A percentile compares a stretch with the other conserved stretches of the same genome.
Evolutionary conservation across 257 asterid species (phyloP).

Genomic region (Misopates orontium): DNA sequence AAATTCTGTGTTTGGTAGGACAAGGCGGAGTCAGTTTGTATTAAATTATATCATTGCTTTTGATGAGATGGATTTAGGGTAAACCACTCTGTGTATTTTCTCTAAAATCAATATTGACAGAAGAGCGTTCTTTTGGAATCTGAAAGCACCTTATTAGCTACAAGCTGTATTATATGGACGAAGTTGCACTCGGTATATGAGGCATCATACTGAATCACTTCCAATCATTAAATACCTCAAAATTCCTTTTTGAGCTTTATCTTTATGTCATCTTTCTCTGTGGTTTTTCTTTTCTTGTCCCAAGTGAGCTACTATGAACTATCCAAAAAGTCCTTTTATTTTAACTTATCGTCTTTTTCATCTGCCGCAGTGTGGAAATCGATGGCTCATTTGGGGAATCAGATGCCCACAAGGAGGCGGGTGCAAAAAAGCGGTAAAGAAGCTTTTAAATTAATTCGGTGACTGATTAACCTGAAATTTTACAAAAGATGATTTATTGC

Average conservation of each 20-base stretch:
- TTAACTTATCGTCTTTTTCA: background rate
- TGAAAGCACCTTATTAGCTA: constrained; percentile 1
- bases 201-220: background rate
- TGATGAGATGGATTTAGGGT: background rate
- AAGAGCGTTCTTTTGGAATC: background rate
- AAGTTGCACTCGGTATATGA: background rate
- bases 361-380: constrained; percentile 44
- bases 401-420: constrained; percentile 48
- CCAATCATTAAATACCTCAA: background rate
- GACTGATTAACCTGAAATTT: background rate
- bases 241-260: background rate
- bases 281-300: constrained; percentile 11
- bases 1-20: too few relatives aligned
- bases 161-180: background rate
- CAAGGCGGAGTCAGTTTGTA: too few relatives aligned
- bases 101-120: background rate
- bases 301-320: background rate
- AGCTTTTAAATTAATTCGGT: background rate
- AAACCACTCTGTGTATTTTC: background rate
- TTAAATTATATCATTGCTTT: too few relatives aligned
- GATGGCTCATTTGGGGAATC: constrained; percentile 67
- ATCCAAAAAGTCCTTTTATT: background rate
- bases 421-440: constrained; percentile 64
- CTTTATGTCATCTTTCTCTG: background rate
- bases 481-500: background rate